Evolutionary conservation across 768 basidiomycete genomes (phyloP).

Genomic region (Rubroboletus pulcherrimus): DNA sequence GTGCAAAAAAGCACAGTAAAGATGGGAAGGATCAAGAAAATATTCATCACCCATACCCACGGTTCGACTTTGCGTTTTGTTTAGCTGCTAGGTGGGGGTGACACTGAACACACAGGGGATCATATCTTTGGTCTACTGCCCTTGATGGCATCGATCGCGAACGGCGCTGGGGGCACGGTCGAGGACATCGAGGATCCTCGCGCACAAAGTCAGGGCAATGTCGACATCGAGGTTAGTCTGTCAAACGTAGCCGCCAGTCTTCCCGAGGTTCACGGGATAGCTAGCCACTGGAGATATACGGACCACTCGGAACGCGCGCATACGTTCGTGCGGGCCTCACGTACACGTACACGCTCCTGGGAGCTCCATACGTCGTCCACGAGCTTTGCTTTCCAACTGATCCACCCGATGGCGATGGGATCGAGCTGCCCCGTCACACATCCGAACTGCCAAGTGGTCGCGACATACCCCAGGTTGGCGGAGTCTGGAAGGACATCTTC

Average conservation of each 20-base stretch:
- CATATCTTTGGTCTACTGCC: conserved; percentile 77
- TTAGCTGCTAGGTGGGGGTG: not conserved
- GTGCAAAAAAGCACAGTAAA: conserved; percentile 69
- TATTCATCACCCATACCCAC: conserved; percentile 89
- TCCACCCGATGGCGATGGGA: conserved; percentile 47
- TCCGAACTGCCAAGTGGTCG: conserved; percentile 59
- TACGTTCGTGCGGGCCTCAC: conserved; percentile 67
- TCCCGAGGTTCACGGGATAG: conserved; percentile 8
- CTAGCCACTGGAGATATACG: conserved; percentile 80
- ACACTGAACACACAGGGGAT: conserved; percentile 50
- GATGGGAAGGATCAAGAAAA: conserved; percentile 75
- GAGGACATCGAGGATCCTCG: conserved; percentile 63
- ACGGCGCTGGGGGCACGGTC: conserved; percentile 67
- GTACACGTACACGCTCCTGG: conserved; percentile 67
- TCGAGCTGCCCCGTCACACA: conserved; percentile 42
- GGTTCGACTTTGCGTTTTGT: conserved; percentile 39
- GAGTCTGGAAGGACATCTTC: conserved; percentile 67
- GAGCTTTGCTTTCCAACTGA: conserved; percentile 71
- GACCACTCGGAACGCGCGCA: conserved; percentile 77
- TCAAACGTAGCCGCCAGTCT: not conserved
- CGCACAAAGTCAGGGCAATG: conserved; percentile 15
- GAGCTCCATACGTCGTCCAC: conserved; percentile 72
- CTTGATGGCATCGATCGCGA: conserved; percentile 62
- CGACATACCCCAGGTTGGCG: conserved; percentile 57
- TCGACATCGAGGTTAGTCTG: conserved; percentile 17